Conservation (phyloP, 306 rosid species). For the Corylus avellana region DNA sequence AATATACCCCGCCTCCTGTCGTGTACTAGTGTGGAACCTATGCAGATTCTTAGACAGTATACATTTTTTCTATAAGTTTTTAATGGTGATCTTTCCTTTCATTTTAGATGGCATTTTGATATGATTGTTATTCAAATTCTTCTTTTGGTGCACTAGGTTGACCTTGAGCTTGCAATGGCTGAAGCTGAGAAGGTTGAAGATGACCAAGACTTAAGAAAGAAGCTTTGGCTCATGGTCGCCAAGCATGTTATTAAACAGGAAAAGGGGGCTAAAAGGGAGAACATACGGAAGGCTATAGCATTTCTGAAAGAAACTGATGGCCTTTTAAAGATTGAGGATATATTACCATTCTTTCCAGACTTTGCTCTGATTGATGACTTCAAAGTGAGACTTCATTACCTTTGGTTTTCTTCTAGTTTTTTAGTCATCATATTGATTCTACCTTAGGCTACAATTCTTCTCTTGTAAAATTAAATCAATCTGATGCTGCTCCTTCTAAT, state of each 20-base stretch:
- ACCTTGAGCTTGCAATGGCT: slow-evolving; percentile 99
- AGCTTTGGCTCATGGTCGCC: slow-evolving; percentile 99
- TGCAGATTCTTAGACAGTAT: neutral
- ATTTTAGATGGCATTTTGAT: slow-evolving; percentile 9
- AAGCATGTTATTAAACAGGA: slow-evolving; percentile 95
- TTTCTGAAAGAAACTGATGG: slow-evolving; percentile 99
- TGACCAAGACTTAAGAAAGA: slow-evolving; percentile 96
- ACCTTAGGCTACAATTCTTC: neutral
- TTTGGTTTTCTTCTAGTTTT: slow-evolving; percentile 22
- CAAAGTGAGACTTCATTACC: slow-evolving; percentile 53
- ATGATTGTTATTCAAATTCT: slow-evolving; percentile 11
- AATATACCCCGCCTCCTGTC: slow-evolving; percentile 5
- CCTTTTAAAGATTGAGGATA: slow-evolving; percentile 91
- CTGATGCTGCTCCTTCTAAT: no score
- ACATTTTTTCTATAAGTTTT: slow-evolving; percentile 19
- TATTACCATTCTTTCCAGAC: slow-evolving; percentile 96
- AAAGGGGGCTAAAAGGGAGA: slow-evolving; percentile 96
- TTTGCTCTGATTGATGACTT: slow-evolving; percentile 96
- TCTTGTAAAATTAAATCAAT: neutral
- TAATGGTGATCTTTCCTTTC: slow-evolving; percentile 1
- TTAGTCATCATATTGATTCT: neutral
- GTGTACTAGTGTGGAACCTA: slow-evolving; percentile 11
- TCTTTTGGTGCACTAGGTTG: slow-evolving; percentile 63
- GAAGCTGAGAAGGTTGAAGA: slow-evolving; percentile 99
- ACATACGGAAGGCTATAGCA: slow-evolving; percentile 95